Evolutionary conservation across 495 filamentous ascomycete species (phyloP), one percentile per base, ranked within the genome.

Genomic region (Chaetomidium leptoderma): DNA sequence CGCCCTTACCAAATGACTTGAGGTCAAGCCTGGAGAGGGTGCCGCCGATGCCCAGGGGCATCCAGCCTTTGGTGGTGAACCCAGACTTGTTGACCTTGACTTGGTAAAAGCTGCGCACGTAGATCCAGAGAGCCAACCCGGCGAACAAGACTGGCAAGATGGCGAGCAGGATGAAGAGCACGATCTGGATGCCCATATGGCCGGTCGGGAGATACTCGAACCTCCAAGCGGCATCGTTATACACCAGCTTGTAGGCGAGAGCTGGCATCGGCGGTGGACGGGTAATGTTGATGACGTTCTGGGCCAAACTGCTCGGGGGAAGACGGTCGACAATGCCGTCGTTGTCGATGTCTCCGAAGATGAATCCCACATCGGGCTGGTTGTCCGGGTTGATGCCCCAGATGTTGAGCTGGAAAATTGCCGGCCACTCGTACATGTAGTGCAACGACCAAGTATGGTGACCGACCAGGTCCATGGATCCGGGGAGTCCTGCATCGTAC

Each of bases 1-100:
- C 55, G 11, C 59, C 43, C 43, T 61, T 66, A 4, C 42, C 55
- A 24, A 35, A 40, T 68, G 84, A 82, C 63, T 84, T 86, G 62
- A 89, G 24, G 57, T 70, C 66, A 4, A 70, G 59, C 60, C 51
- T 65, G 24, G 65, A 63, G 1, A 67, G 45, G 26, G 65, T 65
- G 44, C 59, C 43, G 19, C 59, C 43, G 19, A 67, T 57, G 26
- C 53, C 60, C 6, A 68, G 44, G 4, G 67, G 64, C 40, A 56
- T 47, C 66, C 61, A 64, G 10, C 64, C 65, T 58, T 65, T 77
- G 62, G 16, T 63, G 61, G 47, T 75, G 76, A 86, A 80, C 43
- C 86, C 86, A 13, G 81, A 67, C 64, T 86, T 77, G 65, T 87
- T 88, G 73, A 88, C 81, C 66, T 86, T 88, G 69, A 89, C 82